Percentiles rank a stretch among this genome's conserved stretches.
These are phyloP conservation scores for Trichoderma atrobrunneum DNA, from an alignment of 2,329 filamentous ascomycete genomes.

Conservation along the genomic window DNA sequence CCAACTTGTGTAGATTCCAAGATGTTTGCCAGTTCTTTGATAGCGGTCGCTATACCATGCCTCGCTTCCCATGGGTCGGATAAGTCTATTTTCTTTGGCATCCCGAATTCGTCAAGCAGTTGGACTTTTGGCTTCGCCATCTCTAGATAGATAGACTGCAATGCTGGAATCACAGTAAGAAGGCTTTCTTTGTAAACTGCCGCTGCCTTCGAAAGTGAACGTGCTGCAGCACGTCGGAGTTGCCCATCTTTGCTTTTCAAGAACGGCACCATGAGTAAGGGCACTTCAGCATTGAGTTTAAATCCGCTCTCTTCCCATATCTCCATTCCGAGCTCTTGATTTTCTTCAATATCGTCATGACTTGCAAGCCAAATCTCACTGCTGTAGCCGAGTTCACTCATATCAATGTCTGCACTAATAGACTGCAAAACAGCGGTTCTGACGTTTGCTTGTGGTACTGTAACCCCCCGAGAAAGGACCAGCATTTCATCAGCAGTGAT, in stretches of 20 bases:
- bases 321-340: slow-evolving; percentile 74
- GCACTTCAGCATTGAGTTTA: slow-evolving; percentile 62
- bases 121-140: slow-evolving; percentile 79
- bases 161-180: slow-evolving; percentile 56
- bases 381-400: slow-evolving; percentile 81
- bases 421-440: slow-evolving; percentile 83
- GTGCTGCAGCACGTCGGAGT: slow-evolving; percentile 77
- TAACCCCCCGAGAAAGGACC: slow-evolving; percentile 72
- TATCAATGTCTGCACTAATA: slow-evolving; percentile 86
- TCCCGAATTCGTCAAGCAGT: slow-evolving; percentile 87
- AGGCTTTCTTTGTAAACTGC: slow-evolving; percentile 59
- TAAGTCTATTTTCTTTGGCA: slow-evolving; percentile 85
- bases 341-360: slow-evolving; percentile 88
- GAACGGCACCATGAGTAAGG: slow-evolving; percentile 70
- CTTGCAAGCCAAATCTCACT: slow-evolving; percentile 92
- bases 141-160: slow-evolving; percentile 71
- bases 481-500: slow-evolving; percentile 70
- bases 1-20: slow-evolving; percentile 70
- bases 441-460: slow-evolving; percentile 76
- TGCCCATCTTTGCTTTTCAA: slow-evolving; percentile 76
- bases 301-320: slow-evolving; percentile 97
- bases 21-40: slow-evolving; percentile 72
- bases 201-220: slow-evolving; percentile 74
- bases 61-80: slow-evolving; percentile 88
- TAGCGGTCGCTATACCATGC: slow-evolving; percentile 83